Conservation (phyloP, 768 basidiomycete genomes). For the Pisolithus albus region DNA sequence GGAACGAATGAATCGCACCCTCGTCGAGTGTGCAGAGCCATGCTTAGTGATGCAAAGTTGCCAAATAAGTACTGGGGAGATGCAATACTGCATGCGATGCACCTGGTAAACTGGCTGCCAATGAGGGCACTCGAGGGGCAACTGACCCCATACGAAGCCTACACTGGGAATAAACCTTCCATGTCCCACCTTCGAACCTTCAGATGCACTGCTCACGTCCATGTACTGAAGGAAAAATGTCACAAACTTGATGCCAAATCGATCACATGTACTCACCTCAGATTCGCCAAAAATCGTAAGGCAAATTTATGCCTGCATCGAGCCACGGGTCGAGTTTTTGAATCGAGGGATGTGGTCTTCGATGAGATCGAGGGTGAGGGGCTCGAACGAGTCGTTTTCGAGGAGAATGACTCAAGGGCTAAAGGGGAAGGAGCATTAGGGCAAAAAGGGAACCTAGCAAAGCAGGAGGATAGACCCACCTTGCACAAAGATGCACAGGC, state of each 20-base stretch:
- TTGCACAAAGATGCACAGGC: neutral
- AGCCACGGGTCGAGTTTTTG: neutral
- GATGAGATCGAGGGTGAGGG: neutral
- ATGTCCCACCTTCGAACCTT: constrained; percentile 12
- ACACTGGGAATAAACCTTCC: constrained; percentile 14
- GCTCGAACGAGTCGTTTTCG: neutral
- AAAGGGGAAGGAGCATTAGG: no score
- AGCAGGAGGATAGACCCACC: neutral
- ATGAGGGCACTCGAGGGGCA: constrained; percentile 14
- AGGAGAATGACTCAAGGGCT: neutral
- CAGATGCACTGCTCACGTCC: constrained; percentile 23
- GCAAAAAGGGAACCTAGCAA: neutral
- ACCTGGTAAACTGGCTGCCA: neutral
- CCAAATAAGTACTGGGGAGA: constrained; percentile 2
- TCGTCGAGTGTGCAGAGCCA: neutral
- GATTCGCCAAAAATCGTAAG: neutral
- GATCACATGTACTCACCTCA: neutral
- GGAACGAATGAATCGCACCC: constrained; percentile 1
- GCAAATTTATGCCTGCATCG: neutral
- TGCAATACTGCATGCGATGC: neutral
- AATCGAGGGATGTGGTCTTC: no score
- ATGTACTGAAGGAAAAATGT: constrained; percentile 15
- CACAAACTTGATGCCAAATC: constrained; percentile 1
- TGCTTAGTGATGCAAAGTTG: neutral
- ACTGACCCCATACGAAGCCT: constrained; percentile 6